Evolutionary conservation across 768 basidiomycete genomes (phyloP), one percentile per base, ranked within the genome.

Genomic region (Lentinula boryana): DNA sequence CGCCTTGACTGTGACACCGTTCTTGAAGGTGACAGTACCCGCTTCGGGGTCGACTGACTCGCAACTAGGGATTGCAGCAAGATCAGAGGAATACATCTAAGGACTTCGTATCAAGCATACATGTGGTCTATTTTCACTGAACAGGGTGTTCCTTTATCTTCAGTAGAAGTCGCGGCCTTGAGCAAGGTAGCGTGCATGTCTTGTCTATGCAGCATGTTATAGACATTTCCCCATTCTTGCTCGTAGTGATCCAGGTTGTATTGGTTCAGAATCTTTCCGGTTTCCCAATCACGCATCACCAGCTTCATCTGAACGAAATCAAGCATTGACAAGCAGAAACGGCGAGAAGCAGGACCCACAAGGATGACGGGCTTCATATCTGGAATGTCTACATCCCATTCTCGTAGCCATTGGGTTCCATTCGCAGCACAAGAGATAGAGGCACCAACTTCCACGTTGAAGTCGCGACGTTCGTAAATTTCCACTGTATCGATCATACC

Each of bases 221-320:
- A 60, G 8, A 60, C 59, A n/a, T 60, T 60, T 9, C 59, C 59
- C 59, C 59, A 60, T 44, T 71, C 68, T 58, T 68, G 58, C 56
- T 71, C 70, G 49, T 73, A 73, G 38, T 67, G 60, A 15, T 68
- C 63, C 33, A 73, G 64, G 56, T 71, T 68, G 60, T 72, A 73
- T 46, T 70, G 63, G 40, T 70, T 70, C 43, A 68, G 68, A 27
- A 73, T 65, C 36, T 65, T 64, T 15, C 72, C 72, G 21, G 71
- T 72, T 56, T 71, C 69, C 72, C 72, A 73, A 50, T 73, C 72
- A 13, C 72, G 67, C 72, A 73, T 73, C 36, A 68, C 67, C 21
- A 73, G 66, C 56, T 73, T 70, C 70, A 67, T 66, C 67, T 60
- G n/a, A 40, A 40, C 35, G 10, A 15, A 44, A 5, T 12, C 16